Base-by-base conservation (phyloP, 1,284 basidiomycete genomes). In the Apiotrichum brassicae region DNA sequence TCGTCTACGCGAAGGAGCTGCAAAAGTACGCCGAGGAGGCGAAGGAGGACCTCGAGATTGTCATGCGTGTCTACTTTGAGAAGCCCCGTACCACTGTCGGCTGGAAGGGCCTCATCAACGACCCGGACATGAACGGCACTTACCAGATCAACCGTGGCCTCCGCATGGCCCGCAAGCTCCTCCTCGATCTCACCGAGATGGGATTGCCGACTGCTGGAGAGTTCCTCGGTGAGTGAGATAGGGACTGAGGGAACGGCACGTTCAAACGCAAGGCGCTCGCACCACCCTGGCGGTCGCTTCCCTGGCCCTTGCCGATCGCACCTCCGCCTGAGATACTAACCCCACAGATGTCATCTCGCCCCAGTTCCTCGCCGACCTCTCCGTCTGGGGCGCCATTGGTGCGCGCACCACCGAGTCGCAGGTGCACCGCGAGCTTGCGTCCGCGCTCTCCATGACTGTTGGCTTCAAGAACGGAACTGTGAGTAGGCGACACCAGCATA, bases 91-190 rank as follows among this genome's bases (percentile, higher is more conserved):
- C 94, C 12, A 97, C 94, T 5, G 78, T 80, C 40, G 79, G 79
- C 14, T 80, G 79, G 79, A 80, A 80, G 65, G 79, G 79, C 25
- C 66, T 80, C 18, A 79, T 80, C 73, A 81, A 81, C 64, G 94
- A 69, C 75, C 92, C 91, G 3, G 85, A 91, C 68, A 86, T 97
- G 70, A 86, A 95, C 70, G 89, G 88, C 50, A 68, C 87, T 47
- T 98, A 87, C 85, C 82, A 92, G 68, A 98, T 98, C 74, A 98
- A 98, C 82, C 89, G 91, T 68, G 94, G 94, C 35, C 81, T 95
- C 19, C 83, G 85, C 51, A 81, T 85, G 48, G 91, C 89, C 0
- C 83, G 95, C 48, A 82, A 89, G 63, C 79, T 98, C 28, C 82
- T 98, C 40, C 84, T 89, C 62, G 89, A 95, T 64, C 78, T 98